phyloP scores from a whole-genome alignment of 495 filamentous ascomycete genomes.

The Darksidea phi region DNA sequence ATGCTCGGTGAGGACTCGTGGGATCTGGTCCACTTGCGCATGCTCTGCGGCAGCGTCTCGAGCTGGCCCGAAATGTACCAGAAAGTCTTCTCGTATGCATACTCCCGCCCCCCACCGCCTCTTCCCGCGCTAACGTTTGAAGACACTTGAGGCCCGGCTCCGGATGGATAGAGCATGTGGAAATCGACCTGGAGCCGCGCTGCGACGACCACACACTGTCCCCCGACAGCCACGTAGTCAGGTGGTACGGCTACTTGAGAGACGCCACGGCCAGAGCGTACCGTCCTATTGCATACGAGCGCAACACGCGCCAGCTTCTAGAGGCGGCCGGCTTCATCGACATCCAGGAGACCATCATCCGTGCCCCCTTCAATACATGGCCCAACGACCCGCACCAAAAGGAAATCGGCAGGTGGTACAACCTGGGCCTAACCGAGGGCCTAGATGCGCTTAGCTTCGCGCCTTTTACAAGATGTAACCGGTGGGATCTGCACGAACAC shows the following conservation, averaged over 20 bases:
- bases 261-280: conserved; percentile 65
- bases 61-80: conserved; percentile 76
- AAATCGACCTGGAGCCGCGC: conserved; percentile 80
- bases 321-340: conserved; percentile 77
- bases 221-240: conserved; percentile 49
- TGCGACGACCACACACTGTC: conserved; percentile 68
- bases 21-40: conserved; percentile 83
- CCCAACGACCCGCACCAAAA: conserved; percentile 64
- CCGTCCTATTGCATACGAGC: conserved; percentile 66
- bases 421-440: conserved; percentile 66
- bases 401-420: conserved; percentile 81
- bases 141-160: conserved; percentile 76
- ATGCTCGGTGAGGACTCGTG: conserved; percentile 68
- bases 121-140: conserved; percentile 6
- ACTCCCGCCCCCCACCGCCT: neutral
- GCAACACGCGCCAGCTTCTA: conserved; percentile 62
- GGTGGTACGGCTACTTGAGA: conserved; percentile 70
- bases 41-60: conserved; percentile 74
- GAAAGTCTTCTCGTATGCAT: conserved; percentile 61
- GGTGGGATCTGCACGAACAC: conserved; percentile 60
- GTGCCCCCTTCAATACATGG: conserved; percentile 78
- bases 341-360: conserved; percentile 70
- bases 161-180: conserved; percentile 86
- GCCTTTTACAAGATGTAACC: conserved; percentile 66
- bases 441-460: conserved; percentile 72